Evolutionary conservation across 2,329 filamentous ascomycete genomes (phyloP).

Genomic region (Aspergillus ruber): DNA sequence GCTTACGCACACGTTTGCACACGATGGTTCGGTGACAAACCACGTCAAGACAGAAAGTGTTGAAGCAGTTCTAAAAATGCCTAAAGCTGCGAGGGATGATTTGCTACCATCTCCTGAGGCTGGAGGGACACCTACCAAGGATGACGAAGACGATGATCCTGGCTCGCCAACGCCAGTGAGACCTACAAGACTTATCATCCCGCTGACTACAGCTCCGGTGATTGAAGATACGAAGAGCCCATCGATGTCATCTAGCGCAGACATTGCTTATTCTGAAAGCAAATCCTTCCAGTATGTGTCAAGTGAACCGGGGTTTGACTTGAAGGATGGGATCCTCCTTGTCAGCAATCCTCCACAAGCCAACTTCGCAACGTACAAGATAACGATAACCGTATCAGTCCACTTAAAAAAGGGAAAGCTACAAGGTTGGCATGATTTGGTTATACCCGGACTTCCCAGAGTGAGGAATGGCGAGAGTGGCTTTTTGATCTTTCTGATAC

Average conservation of each 20-base stretch:
- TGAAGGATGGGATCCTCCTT: conserved; percentile 13
- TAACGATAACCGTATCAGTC: conserved; percentile 14
- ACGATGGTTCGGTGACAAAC: neutral
- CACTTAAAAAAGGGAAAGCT: conserved; percentile 10
- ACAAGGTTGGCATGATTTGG: conserved; percentile 22
- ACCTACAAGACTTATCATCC: neutral
- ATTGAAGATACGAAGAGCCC: neutral
- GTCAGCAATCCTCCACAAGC: conserved; percentile 11
- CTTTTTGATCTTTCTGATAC: conserved; percentile 23
- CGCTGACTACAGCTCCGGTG: neutral
- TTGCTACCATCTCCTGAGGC: neutral
- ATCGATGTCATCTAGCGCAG: neutral
- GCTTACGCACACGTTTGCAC: neutral
- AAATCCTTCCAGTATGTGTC: neutral
- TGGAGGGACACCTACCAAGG: neutral
- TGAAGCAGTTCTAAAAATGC: neutral
- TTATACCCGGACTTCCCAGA: conserved; percentile 23
- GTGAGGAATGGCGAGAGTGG: conserved; percentile 18
- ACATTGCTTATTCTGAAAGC: neutral
- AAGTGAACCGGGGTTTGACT: conserved; percentile 9
- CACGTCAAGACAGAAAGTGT: neutral
- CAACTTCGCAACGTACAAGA: conserved; percentile 13
- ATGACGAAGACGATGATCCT: neutral
- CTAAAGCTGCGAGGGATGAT: neutral
- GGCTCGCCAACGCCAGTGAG: neutral